Evolutionary conservation across 805 yeast species (phyloP).

Genomic region (Nadsonia fulvescens): DNA sequence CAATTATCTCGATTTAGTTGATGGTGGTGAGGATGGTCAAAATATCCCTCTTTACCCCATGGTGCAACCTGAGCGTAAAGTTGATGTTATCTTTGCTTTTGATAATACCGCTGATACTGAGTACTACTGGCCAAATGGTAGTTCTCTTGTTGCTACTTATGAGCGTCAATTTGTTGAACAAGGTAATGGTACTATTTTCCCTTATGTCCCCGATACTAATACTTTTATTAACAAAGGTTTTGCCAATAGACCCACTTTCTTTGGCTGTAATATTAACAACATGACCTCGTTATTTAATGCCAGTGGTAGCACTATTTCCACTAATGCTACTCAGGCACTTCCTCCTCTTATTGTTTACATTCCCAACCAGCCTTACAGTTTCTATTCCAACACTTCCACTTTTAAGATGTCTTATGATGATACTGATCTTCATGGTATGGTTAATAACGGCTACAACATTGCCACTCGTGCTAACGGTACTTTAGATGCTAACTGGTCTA

Average conservation of each 20-base stretch:
- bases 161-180: constrained; percentile 36
- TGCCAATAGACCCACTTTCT: constrained; percentile 56
- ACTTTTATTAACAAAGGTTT: constrained; percentile 44
- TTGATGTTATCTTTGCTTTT: constrained; percentile 46
- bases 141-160: constrained; percentile 37
- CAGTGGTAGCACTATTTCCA: constrained; percentile 12
- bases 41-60: constrained; percentile 49
- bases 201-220: constrained; percentile 56
- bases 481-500: constrained; percentile 46
- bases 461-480: constrained; percentile 50
- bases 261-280: constrained; percentile 61
- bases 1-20: constrained; percentile 34
- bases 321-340: constrained; percentile 13
- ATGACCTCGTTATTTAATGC: constrained; percentile 35
- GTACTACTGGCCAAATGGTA: constrained; percentile 23
- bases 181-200: constrained; percentile 49
- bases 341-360: constrained; percentile 67
- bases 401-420: constrained; percentile 43
- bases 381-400: constrained; percentile 55
- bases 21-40: constrained; percentile 60
- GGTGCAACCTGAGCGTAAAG: constrained; percentile 36
- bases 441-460: constrained; percentile 58
- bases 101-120: constrained; percentile 21
- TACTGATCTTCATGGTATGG: constrained; percentile 38
- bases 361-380: constrained; percentile 55